Percentiles rank a stretch among this genome's conserved stretches.
Evolutionary conservation across 2,329 filamentous ascomycete genomes (phyloP).

Genomic region (Myriosclerotinia scirpicola): DNA sequence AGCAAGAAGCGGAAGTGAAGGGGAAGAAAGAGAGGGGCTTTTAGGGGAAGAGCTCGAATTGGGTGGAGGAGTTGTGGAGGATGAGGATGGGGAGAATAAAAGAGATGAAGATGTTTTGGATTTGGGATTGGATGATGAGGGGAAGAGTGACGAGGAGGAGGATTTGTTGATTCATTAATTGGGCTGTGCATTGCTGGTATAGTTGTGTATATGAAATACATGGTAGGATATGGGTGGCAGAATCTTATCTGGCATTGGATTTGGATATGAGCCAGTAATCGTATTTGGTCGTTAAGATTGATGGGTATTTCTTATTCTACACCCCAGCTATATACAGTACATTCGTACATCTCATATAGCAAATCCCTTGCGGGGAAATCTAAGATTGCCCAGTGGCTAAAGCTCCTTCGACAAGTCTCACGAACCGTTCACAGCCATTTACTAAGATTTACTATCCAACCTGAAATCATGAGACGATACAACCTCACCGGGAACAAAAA

Average conservation of each 20-base stretch:
- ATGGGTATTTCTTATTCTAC: neutral
- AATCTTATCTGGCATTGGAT: conserved; percentile 3
- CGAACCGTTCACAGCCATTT: no score
- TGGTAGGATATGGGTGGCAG: conserved; percentile 8
- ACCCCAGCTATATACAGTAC: neutral
- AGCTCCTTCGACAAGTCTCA: no score
- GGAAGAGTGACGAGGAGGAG: conserved; percentile 22
- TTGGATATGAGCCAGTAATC: neutral
- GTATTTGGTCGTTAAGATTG: neutral
- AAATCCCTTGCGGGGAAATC: no score
- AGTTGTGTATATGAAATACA: neutral
- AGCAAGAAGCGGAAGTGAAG: conserved; percentile 13
- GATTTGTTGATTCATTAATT: conserved; percentile 17
- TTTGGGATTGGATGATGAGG: conserved; percentile 30
- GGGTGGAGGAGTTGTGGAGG: conserved; percentile 24
- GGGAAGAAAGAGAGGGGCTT: conserved; percentile 25
- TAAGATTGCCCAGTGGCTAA: no score
- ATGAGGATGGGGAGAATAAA: conserved; percentile 21
- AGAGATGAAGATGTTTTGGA: conserved; percentile 36
- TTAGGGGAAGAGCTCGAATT: conserved; percentile 29
- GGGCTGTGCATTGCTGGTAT: neutral
- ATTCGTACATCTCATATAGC: no score
- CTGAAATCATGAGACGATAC: no score
- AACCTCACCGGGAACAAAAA: neutral
- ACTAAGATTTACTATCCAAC: no score